Conservation (phyloP, 2,329 filamentous ascomycete genomes). For the Rutstroemia sp. region DNA sequence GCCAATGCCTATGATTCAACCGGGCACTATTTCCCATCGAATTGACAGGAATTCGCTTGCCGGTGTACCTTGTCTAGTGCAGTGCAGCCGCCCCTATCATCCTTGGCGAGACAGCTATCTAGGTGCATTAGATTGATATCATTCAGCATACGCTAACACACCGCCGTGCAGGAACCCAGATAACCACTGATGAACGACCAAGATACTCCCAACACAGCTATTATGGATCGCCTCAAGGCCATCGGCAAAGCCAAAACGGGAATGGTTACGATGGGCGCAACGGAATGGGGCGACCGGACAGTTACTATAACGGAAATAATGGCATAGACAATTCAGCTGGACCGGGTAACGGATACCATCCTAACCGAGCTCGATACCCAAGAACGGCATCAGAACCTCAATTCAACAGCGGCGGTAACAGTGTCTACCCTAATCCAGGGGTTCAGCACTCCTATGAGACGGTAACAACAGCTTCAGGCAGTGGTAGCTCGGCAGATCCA, state of each 20-base stretch:
- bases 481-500: conserved; percentile 63
- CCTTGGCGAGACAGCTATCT: background rate
- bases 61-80: conserved; percentile 1
- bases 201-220: conserved; percentile 29
- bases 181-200: conserved; percentile 23
- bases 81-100: background rate
- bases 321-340: conserved; percentile 15
- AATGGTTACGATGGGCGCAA: conserved; percentile 25
- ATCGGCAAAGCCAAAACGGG: conserved; percentile 19
- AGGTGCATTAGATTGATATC: background rate
- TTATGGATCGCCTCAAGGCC: conserved; percentile 24
- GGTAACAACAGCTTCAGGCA: conserved; percentile 68
- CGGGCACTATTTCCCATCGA: conserved; percentile 10
- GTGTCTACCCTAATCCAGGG: conserved; percentile 24
- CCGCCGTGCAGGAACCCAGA: conserved; percentile 23
- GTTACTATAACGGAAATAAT: conserved; percentile 32
- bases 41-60: background rate
- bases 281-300: conserved; percentile 36
- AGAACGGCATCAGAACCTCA: conserved; percentile 28
- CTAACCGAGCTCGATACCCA: conserved; percentile 28
- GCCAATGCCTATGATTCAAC: conserved; percentile 10
- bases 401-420: conserved; percentile 21
- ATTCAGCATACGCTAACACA: conserved; percentile 7
- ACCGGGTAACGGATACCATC: conserved; percentile 27
- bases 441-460: conserved; percentile 66